Evolutionary conservation across 306 rosid genomes (phyloP), one percentile per base, ranked within the genome.

Genomic region (Pyrus bretschneideri): DNA sequence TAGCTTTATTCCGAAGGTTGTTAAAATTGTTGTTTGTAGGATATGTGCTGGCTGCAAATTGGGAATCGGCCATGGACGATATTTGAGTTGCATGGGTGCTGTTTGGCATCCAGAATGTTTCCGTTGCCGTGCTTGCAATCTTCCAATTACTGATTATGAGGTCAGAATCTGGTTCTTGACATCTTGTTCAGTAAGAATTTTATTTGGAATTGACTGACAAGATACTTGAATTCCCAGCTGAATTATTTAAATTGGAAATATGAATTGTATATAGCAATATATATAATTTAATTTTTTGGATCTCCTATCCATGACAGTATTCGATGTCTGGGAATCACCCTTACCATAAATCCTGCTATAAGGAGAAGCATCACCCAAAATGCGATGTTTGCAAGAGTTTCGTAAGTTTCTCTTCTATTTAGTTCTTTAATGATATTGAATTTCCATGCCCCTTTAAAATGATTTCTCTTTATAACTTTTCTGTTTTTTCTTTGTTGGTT

Each of bases 21-120:
- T 64, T 74, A 76, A 69, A 66, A 38, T 70, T n/a, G 57, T 31
- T 83, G 78, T 44, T 74, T 73, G 82, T 80, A 96, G 99, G 89
- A 60, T 79, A 72, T 96, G 99, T 85, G 97, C 97, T 57, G 98
- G 99, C 79, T 96, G 99, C 93, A 85, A 88, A 9, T 70, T 69
- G 22, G 96, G 83, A 84, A 93, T 96, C 71, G 97, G 96, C 75
- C 84, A 81, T 65, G 97, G 92, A 44, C 84, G 90, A 73, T 89
- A 80, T 87, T 80, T 90, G 85, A 95, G 91, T 80, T 89, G 97
- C 86, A 82, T 87, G 93, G 90, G 85, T 64, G 88, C 83, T 14
- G 81, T 87, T 79, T 95, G 97, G 98, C 98, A 95, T 87, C 98
- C 98, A 72, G 91, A 88, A 77, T 95, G 98, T 79, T 95, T 92